phyloP scores from a whole-genome alignment of 129 eudicot genomes.

The Solidago caesia region DNA sequence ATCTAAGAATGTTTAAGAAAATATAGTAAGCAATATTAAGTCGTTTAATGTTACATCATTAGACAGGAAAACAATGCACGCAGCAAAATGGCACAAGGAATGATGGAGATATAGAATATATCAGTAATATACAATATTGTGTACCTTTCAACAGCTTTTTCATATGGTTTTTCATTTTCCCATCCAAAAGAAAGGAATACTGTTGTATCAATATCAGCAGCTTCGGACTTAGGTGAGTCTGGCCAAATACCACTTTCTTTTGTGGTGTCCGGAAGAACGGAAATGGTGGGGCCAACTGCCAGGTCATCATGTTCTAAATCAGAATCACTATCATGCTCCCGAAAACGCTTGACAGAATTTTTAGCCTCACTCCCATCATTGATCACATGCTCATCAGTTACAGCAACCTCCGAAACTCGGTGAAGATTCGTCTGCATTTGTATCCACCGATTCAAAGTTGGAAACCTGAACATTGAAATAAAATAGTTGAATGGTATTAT shows the following conservation, averaged over 20 bases:
- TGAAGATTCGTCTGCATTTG: slow-evolving; percentile 98
- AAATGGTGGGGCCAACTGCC: slow-evolving; percentile 39
- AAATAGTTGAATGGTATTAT: slow-evolving; percentile 17
- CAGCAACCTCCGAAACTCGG: slow-evolving; percentile 88
- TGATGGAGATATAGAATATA: background rate
- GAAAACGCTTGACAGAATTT: slow-evolving; percentile 68
- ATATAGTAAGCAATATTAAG: slow-evolving; percentile 21
- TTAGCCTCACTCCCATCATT: slow-evolving; percentile 46
- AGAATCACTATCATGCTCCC: slow-evolving; percentile 79
- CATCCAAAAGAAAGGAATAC: slow-evolving; percentile 89
- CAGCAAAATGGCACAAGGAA: slow-evolving; percentile 6
- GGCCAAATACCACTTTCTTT: slow-evolving; percentile 56
- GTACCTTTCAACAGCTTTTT: slow-evolving; percentile 85
- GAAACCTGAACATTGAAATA: slow-evolving; percentile 56
- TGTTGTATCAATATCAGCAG: slow-evolving; percentile 53
- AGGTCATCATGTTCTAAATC: slow-evolving; percentile 86
- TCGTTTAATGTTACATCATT: background rate
- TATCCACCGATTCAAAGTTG: slow-evolving; percentile 99
- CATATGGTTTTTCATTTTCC: slow-evolving; percentile 97
- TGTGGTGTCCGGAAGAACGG: slow-evolving; percentile 44
- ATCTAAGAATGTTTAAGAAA: slow-evolving; percentile 39
- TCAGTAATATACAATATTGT: background rate
- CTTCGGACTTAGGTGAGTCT: slow-evolving; percentile 53
- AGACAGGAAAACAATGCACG: slow-evolving; percentile 2
- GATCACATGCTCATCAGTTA: slow-evolving; percentile 45